These are phyloP conservation scores for Westerdykella ornata DNA, from an alignment of 2,329 filamentous ascomycete species.

Conservation along the genomic window DNA sequence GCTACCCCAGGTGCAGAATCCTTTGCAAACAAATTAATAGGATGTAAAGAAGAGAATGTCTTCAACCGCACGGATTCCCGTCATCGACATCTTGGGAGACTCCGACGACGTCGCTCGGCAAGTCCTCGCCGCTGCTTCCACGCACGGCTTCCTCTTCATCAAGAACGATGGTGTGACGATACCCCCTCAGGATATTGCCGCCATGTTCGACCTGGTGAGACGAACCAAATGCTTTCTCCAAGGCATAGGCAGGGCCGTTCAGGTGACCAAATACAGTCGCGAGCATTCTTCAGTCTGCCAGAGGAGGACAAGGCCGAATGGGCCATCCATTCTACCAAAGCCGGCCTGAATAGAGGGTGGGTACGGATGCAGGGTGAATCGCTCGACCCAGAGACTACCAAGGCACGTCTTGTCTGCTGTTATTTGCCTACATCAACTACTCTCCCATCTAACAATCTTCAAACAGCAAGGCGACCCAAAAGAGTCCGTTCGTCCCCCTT, in stretches of 20 bases:
- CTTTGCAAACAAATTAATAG: too few species aligned
- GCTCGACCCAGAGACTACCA: conserved; percentile 75
- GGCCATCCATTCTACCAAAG: conserved; percentile 58
- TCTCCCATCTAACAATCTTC: neutral
- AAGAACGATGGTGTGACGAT: conserved; percentile 67
- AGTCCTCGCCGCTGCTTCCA: conserved; percentile 71
- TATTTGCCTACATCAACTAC: neutral
- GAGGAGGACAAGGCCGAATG: conserved; percentile 66
- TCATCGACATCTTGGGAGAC: conserved; percentile 70
- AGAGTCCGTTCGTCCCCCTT: conserved; percentile 50
- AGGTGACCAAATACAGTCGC: conserved; percentile 48
- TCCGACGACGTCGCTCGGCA: conserved; percentile 55
- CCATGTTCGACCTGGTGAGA: conserved; percentile 66
- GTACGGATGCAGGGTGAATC: conserved; percentile 81
- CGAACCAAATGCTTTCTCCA: neutral
- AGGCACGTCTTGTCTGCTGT: conserved; percentile 43
- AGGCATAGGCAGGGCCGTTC: neutral
- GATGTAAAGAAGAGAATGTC: neutral
- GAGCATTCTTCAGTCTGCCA: conserved; percentile 65
- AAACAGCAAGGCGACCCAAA: conserved; percentile 73
- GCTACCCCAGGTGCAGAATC: too few species aligned
- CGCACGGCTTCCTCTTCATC: conserved; percentile 86
- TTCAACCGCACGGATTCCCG: conserved; percentile 51
- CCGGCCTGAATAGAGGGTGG: conserved; percentile 75
- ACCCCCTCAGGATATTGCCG: conserved; percentile 56